Conservation (phyloP, 1,139 yeast genomes). For the Kluyveromyces sp. region DNA sequence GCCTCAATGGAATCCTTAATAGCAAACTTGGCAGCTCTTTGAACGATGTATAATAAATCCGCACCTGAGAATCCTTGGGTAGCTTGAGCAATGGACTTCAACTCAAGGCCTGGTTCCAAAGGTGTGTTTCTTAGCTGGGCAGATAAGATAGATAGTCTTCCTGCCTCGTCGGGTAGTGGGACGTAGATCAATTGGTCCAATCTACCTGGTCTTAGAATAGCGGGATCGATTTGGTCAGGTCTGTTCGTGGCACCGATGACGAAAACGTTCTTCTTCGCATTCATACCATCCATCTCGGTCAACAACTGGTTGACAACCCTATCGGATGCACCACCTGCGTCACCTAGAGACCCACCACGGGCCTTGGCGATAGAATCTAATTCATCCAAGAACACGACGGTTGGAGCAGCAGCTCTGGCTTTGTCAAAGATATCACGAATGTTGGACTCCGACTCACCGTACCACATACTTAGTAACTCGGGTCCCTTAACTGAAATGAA, state of each 20-base stretch:
- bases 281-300: conserved; percentile 99
- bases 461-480: conserved; percentile 96
- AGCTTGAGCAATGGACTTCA: conserved; percentile 81
- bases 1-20: conserved; percentile 97
- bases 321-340: conserved; percentile 97
- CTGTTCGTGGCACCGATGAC: conserved; percentile 99
- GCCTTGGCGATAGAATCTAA: conserved; percentile 96
- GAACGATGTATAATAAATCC: conserved; percentile 92
- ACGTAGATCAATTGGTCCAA: conserved; percentile 97
- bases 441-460: conserved; percentile 96
- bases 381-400: conserved; percentile 95
- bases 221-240: conserved; percentile 99
- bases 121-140: conserved; percentile 99
- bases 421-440: conserved; percentile 96
- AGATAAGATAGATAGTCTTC: conserved; percentile 83
- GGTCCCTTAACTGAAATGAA: conserved; percentile 97
- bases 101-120: conserved; percentile 90
- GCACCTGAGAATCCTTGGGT: conserved; percentile 99
- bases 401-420: conserved; percentile 98
- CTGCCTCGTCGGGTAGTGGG: conserved; percentile 93
- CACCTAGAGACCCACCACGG: conserved; percentile 89
- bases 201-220: conserved; percentile 97
- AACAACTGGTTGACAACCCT: conserved; percentile 96
- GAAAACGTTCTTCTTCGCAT: conserved; percentile 96
- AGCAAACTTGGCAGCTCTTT: conserved; percentile 97